phyloP scores from a whole-genome alignment of 106 monocot genomes.

The Phalaenopsis equestris region DNA sequence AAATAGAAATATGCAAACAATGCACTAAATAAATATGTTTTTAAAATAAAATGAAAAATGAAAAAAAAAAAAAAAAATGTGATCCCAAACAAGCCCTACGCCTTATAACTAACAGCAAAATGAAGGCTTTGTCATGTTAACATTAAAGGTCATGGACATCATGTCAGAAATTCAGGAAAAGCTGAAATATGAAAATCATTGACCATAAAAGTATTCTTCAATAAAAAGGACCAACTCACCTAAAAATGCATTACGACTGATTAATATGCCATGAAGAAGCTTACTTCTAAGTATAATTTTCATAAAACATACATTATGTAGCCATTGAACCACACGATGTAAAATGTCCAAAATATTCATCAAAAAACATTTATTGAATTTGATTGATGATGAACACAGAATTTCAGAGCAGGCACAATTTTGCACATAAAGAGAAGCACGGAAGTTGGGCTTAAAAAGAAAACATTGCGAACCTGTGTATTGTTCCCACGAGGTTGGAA shows the following conservation, averaged over 20 bases:
- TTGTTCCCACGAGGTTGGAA: slow-evolving; percentile 94
- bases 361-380: not conserved
- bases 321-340: not conserved
- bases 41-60: no score
- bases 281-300: not conserved
- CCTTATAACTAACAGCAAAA: no score
- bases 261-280: not conserved
- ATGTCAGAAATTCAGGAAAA: no score
- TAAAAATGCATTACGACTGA: not conserved
- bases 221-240: not conserved
- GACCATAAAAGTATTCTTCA: not conserved
- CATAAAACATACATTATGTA: not conserved
- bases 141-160: no score
- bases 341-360: not conserved
- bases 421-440: not conserved
- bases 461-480: slow-evolving; percentile 59
- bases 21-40: no score
- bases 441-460: not conserved
- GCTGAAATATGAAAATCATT: no score
- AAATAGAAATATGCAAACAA: no score
- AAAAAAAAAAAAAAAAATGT: no score
- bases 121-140: no score
- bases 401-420: no score
- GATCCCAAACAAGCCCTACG: no score
- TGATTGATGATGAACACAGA: not conserved